A percentile compares a stretch with the other conserved stretches of the same genome.
These are phyloP conservation scores for Gnomoniopsis smithogilvyi DNA, from an alignment of 2,329 filamentous ascomycete species.

Conservation along the genomic window DNA sequence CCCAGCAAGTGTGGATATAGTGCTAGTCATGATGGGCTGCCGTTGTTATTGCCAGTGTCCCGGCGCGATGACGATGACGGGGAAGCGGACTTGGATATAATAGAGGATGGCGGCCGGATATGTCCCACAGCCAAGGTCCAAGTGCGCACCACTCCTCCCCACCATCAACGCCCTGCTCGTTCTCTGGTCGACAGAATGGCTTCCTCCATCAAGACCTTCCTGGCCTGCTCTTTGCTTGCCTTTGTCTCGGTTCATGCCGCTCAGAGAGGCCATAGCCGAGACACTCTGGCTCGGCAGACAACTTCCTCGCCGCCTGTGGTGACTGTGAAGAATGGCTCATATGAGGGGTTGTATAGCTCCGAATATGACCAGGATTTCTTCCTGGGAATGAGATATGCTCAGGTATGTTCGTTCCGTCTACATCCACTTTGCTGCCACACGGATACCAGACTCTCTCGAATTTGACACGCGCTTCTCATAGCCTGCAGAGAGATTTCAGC, in stretches of 20 bases:
- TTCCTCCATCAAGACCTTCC: constrained; percentile 11
- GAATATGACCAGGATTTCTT: constrained; percentile 47
- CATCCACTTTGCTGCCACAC: constrained; percentile 23
- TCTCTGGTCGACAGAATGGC: constrained; percentile 12
- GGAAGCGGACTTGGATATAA: background rate
- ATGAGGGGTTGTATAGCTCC: constrained; percentile 30
- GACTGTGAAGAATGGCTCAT: constrained; percentile 32
- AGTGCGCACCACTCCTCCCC: background rate
- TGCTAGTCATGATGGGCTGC: background rate
- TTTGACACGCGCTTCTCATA: constrained; percentile 31
- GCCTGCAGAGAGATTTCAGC: constrained; percentile 39
- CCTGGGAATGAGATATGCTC: constrained; percentile 55
- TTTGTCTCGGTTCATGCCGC: constrained; percentile 6
- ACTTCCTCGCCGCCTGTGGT: constrained; percentile 5
- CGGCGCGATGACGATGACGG: background rate
- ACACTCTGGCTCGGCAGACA: background rate
- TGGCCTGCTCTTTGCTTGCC: constrained; percentile 13
- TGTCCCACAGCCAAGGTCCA: background rate
- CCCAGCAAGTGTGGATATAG: background rate
- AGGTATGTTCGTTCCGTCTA: constrained; percentile 45
- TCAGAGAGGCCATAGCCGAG: constrained; percentile 13
- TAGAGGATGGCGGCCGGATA: background rate
- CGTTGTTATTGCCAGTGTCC: background rate
- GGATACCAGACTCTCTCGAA: constrained; percentile 24
- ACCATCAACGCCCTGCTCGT: background rate